Base-by-base conservation (phyloP, 2,329 filamentous ascomycete species). In the Beauveria bassiana region DNA sequence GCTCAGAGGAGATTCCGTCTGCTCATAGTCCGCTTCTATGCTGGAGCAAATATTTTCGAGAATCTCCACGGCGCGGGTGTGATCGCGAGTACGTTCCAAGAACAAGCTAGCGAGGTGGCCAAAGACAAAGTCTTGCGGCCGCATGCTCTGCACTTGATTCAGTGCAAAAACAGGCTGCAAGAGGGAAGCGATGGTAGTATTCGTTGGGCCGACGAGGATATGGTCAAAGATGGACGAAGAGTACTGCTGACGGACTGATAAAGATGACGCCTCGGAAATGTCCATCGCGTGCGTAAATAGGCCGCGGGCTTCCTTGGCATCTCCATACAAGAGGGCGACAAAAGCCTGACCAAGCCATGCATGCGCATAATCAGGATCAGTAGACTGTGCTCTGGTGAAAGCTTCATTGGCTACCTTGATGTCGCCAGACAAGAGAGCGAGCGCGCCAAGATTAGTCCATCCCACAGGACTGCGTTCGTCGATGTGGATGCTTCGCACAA, bases 241-340 rank as follows among this genome's bases (percentile, higher is more conserved):
- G 70, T 93, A 98, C 71, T 93, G 90, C 34, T 87, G 84, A 70
- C 92, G 90, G 0, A 88, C 86, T 5, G 91, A 78, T 2, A 87
- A 72, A 0, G 88, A 87, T 0, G 89, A 89, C 0, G 91, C 88
- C 64, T 91, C 90, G 0, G 91, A 87, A 54, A 99, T 93, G 65
- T 96, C 93, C 77, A 96, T 95, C 0, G 95, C 93, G 71, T 99
- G 95, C 1, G 90, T 93, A 70, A 97, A 96, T 10, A 98, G 83
- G 12, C 87, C 86, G 24, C 91, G 82, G 1, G 93, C 93, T 74
- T 97, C 92, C 64, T 84, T 86, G 0, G 77, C 68, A 64, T 96
- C 88, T 1, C 90, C 92, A 55, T 85, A 83, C 31, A 93, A 77
- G 18, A 93, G 79, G 4, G 95, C 92, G 58, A 98, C 82, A 28